These are phyloP conservation scores for Russula virescens DNA, from an alignment of 768 basidiomycete genomes.

Conservation along the genomic window DNA sequence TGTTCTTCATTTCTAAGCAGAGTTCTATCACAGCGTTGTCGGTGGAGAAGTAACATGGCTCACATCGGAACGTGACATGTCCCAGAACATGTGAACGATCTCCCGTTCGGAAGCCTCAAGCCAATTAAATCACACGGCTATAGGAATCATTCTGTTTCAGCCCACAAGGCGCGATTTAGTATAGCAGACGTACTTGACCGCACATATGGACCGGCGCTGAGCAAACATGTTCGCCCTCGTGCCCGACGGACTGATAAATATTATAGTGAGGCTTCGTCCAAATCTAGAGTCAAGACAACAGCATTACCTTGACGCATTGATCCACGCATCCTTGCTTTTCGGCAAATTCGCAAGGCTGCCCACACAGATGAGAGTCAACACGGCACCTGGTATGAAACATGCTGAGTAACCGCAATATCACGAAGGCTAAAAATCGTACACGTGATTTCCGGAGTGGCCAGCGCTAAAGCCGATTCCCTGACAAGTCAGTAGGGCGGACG, in stretches of 20 bases:
- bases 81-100: slow-evolving; percentile 13
- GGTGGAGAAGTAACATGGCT: neutral
- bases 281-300: neutral
- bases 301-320: slow-evolving; percentile 45
- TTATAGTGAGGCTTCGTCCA: neutral
- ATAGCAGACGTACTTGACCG: slow-evolving; percentile 38
- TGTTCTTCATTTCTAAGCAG: slow-evolving; percentile 43
- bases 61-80: slow-evolving; percentile 20
- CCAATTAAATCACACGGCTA: slow-evolving; percentile 22
- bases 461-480: slow-evolving; percentile 35
- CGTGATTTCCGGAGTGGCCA: slow-evolving; percentile 52
- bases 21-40: neutral
- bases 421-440: slow-evolving; percentile 32
- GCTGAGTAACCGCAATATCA: slow-evolving; percentile 24
- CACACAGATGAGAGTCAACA: slow-evolving; percentile 48
- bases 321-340: slow-evolving; percentile 47
- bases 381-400: slow-evolving; percentile 35
- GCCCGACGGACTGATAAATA: slow-evolving; percentile 39
- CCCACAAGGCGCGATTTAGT: no score
- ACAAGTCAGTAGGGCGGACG: neutral
- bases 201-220: slow-evolving; percentile 50
- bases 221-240: slow-evolving; percentile 50
- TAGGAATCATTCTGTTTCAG: neutral
- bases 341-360: slow-evolving; percentile 42
- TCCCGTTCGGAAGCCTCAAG: slow-evolving; percentile 17